phyloP scores from a whole-genome alignment of 768 basidiomycete species.

The Podaxis carcinomalis region DNA sequence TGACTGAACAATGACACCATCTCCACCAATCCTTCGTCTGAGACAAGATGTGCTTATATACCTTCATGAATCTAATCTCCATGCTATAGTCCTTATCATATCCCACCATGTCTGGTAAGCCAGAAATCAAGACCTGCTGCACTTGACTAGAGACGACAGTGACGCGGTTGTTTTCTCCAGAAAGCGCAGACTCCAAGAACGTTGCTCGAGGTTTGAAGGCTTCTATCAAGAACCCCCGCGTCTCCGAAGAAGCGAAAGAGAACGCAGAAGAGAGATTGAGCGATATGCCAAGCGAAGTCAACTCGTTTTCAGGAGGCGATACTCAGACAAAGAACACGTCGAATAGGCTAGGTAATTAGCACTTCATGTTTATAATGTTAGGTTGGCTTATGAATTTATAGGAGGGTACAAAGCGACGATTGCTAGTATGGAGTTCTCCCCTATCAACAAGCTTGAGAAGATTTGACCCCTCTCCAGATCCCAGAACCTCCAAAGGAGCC shows the following conservation, averaged over 20 bases:
- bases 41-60: background rate
- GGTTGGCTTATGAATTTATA: background rate
- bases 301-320: slow-evolving; percentile 18
- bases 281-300: slow-evolving; percentile 23
- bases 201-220: slow-evolving; percentile 50
- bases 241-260: slow-evolving; percentile 42
- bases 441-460: background rate
- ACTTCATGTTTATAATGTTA: background rate
- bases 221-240: slow-evolving; percentile 44
- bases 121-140: background rate
- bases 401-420: slow-evolving; percentile 13
- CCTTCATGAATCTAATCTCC: background rate
- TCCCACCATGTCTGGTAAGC: background rate
- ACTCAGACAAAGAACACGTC: slow-evolving; percentile 17
- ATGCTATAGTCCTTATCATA: background rate
- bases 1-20: no score
- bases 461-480: background rate
- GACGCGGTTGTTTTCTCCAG: background rate
- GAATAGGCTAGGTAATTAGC: background rate
- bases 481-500: background rate
- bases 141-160: background rate
- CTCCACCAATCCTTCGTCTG: background rate
- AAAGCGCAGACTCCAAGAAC: slow-evolving; percentile 30
- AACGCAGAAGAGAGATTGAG: slow-evolving; percentile 34
- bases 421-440: slow-evolving; percentile 1